phyloP scores from a whole-genome alignment of 257 asterid genomes.

The Nicotiana noctiflora region DNA sequence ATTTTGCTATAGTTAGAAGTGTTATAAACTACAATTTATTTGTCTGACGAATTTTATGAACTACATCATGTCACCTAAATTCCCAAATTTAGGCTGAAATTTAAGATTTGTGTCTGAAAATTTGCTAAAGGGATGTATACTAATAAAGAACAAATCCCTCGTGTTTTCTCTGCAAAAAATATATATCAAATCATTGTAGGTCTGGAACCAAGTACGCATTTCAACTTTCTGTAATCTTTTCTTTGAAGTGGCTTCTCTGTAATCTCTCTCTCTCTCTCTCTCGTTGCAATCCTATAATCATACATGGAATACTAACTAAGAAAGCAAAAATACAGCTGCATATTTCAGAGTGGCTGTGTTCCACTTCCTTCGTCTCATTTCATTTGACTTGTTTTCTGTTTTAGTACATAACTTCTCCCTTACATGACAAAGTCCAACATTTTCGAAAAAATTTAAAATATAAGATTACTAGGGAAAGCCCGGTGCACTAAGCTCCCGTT shows the following conservation, averaged over 20 bases:
- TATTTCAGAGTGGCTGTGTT: neutral
- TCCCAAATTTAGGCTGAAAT: neutral
- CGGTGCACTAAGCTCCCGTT: neutral
- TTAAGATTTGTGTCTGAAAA: neutral
- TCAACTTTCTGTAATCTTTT: neutral
- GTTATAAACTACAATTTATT: neutral
- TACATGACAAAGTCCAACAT: neutral
- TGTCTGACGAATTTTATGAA: neutral
- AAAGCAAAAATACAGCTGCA: neutral
- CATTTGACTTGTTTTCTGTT: neutral
- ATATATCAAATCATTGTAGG: neutral
- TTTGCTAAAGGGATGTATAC: neutral
- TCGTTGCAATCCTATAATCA: neutral
- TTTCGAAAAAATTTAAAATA: neutral
- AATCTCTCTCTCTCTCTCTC: neutral
- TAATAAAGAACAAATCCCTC: neutral
- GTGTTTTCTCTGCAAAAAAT: neutral
- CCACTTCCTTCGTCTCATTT: neutral
- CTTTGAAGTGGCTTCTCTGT: neutral
- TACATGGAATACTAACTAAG: neutral
- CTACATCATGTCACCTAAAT: neutral
- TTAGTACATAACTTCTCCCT: neutral
- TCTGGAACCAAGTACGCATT: neutral
- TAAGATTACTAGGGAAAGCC: neutral
- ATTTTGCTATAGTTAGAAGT: neutral